Evolutionary conservation across 2,329 filamentous ascomycete species (phyloP), one percentile per base, ranked within the genome.

Genomic region (Chalaropsis ovoidea): DNA sequence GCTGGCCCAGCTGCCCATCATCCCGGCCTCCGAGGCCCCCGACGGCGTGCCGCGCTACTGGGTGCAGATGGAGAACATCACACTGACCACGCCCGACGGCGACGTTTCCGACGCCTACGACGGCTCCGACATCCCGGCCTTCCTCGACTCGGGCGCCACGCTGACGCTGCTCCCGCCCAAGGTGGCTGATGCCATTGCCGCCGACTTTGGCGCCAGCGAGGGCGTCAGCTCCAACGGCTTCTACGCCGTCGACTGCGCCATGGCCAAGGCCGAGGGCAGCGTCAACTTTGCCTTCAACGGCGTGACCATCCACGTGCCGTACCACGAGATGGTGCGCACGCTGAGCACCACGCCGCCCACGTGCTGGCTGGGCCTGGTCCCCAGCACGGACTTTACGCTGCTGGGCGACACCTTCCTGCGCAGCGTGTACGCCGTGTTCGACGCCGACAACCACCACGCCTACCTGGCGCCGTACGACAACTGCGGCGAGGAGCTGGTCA

Each of bases 71-170:
- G 69, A 76, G 11, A 76, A 75, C 27, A 71, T 83, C 65, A 71
- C 74, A 1, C 72, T 80, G 31, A 76, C 75, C 2, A 72, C 76
- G 3, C 75, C 77, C 2, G 75, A 70, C 64, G 58, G 70, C 69
- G 41, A 73, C 71, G 54, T 70, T 70, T 67, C 69, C 3, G 56
- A 68, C 60, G 67, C 64, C 22, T 79, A 79, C 69, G 63, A 71
- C 47, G 73, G 74, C 70, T 75, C 75, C 56, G 70, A 69, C 17
- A 75, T 79, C 69, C 77, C 83, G 13, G 86, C 87, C 11, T 84
- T 90, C 64, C 79, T 90, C 54, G 87, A 90, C 74, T 87, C 84
- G 31, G 87, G 87, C 6, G 85, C 84, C 27, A 88, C 85, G 15
- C 77, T 89, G 70, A 86, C 82, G 62, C 82, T 89, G 65, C 77